Evolutionary conservation across 192 early-diverging fungal genomes (phyloP), one percentile per base, ranked within the genome.

Genomic region (Entophlyctis luteolus): DNA sequence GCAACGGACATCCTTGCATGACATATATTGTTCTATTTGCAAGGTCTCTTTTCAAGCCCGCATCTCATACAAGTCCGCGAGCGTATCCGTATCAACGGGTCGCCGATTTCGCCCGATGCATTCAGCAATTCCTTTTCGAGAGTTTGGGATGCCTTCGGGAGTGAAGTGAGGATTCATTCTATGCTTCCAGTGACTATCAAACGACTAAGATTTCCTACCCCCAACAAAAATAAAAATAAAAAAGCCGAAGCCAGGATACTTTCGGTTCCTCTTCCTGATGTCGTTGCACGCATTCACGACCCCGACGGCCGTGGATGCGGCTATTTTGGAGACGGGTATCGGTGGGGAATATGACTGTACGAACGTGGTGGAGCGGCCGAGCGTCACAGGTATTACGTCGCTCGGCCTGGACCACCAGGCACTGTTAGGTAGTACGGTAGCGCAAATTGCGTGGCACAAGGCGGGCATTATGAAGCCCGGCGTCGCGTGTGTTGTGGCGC

Each of bases 51-150:
- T 70, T 94, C 94, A 18, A 95, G 93, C 2, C 96, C 96, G 6
- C 96, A 99, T 70, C 74, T 99, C 49, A 81, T 91, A 52, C 84
- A 94, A 52, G 94, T 90, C 4, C 88, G 95, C 50, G 96, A 99
- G 68, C 84, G 96, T 25, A 96, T 99, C 67, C 82, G 91, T 48
- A 93, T 99, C 72, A 83, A 97, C 70, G 96, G 96, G 0, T 67
- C 65, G 25, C 91, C 93, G 12, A 76, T 99, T 3, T 80, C 81
- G 76, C 82, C 88, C 10, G 86, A 91, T 72, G 91, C 96, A 77
- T 96, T 94, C 68, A 90, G 91, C 73, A 81, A 94, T 1, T n/a
- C n/a, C 10, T 52, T 52, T 28, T 10, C 5, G 20, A 16, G 10
- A 27, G 83, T 87, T 12, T 94, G 89, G 89, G 86, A 94, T 72